Conservation (phyloP, 345 rosid genomes). For the Gossypium rotundifolium region DNA sequence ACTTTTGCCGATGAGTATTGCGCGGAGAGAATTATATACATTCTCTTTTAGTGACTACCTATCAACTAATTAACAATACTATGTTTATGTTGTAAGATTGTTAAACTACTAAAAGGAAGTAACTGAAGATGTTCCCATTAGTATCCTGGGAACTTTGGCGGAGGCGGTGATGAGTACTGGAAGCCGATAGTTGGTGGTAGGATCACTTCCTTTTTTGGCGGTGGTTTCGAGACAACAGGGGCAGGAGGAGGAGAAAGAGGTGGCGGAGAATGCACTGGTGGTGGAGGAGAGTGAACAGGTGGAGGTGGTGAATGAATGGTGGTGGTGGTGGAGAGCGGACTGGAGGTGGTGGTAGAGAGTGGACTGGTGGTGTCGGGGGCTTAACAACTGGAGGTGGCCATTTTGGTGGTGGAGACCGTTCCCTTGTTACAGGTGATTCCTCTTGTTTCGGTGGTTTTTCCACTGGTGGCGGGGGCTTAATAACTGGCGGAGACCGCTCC, state of each 20-base stretch:
- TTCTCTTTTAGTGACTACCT: background rate
- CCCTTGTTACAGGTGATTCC: too few species aligned
- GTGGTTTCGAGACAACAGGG: too few species aligned
- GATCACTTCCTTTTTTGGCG: background rate
- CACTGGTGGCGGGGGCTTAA: background rate
- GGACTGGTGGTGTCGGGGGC: background rate
- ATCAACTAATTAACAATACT: background rate
- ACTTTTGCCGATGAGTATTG: too few species aligned
- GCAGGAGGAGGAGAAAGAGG: background rate
- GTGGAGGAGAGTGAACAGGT: slow-evolving; percentile 4
- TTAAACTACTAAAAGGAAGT: background rate
- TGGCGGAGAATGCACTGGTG: background rate
- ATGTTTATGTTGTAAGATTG: background rate
- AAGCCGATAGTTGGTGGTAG: background rate
- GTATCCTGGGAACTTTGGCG: background rate
- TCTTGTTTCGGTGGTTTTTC: too few species aligned
- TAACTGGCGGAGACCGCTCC: background rate
- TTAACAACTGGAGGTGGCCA: background rate
- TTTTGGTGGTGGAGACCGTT: background rate
- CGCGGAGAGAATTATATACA: background rate
- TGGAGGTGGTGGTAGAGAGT: too few species aligned
- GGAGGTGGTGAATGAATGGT: background rate
- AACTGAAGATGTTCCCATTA: background rate
- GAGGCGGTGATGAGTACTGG: background rate
- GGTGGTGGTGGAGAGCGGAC: too few species aligned